Evolutionary conservation across 257 asterid species (phyloP).

Genomic region (Forsythia viridissima): DNA sequence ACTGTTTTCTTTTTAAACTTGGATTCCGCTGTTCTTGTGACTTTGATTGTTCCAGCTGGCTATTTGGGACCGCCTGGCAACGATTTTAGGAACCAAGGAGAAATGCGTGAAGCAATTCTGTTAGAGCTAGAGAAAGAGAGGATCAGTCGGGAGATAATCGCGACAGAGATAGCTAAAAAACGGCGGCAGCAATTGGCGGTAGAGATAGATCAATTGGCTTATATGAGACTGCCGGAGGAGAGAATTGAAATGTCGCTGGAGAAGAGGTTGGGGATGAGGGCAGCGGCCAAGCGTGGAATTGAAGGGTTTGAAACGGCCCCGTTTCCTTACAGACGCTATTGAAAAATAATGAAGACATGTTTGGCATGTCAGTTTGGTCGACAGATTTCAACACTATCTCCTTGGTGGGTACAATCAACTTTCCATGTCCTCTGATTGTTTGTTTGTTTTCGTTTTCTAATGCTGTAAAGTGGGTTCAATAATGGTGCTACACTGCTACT

Average conservation of each 20-base stretch:
- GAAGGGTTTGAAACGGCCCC: constrained; percentile 14
- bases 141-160: constrained; percentile 36
- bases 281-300: constrained; percentile 1
- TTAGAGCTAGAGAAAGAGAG: constrained; percentile 31
- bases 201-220: constrained; percentile 28
- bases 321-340: background rate
- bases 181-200: constrained; percentile 24
- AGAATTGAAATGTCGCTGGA: constrained; percentile 22
- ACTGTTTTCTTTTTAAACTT: background rate
- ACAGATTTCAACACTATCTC: background rate
- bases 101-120: constrained; percentile 12
- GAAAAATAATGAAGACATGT: background rate
- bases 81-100: background rate
- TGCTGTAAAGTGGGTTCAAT: background rate
- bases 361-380: background rate
- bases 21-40: background rate
- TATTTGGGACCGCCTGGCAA: background rate
- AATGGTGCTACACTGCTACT: too few relatives aligned
- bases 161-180: constrained; percentile 26
- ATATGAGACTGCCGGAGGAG: constrained; percentile 17
- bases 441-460: background rate
- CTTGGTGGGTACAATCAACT: background rate
- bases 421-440: background rate
- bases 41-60: constrained; percentile 21
- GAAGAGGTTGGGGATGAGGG: constrained; percentile 16